Percentiles rank a stretch among this genome's conserved stretches.
Evolutionary conservation across 2,329 filamentous ascomycete species (phyloP).

Genomic region (Coniochaeta sp.): DNA sequence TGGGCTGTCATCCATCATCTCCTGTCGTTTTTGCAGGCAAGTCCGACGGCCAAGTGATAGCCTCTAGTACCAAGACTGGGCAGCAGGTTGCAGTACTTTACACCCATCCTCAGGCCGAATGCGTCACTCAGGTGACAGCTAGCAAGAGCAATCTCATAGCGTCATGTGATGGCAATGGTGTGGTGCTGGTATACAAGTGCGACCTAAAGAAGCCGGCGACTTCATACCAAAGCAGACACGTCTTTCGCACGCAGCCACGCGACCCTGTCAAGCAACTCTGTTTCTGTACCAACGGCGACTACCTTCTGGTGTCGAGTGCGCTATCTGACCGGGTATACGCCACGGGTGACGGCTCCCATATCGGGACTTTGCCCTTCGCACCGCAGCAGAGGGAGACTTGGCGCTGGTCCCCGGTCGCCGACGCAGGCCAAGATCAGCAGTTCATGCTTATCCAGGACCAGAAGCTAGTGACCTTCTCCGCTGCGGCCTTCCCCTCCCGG

Average conservation of each 20-base stretch:
- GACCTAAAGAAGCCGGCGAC: neutral
- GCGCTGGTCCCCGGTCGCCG: conserved; percentile 3
- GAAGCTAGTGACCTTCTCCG: conserved; percentile 1
- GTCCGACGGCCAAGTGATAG: conserved; percentile 8
- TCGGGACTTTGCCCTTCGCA: conserved; percentile 3
- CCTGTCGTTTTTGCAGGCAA: conserved; percentile 11
- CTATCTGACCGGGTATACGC: conserved; percentile 3
- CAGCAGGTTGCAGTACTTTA: conserved; percentile 3
- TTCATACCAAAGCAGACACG: neutral
- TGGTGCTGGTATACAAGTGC: conserved; percentile 6
- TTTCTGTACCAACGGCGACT: conserved; percentile 5
- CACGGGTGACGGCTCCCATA: neutral
- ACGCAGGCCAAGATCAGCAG: neutral
- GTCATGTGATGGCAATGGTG: conserved; percentile 5
- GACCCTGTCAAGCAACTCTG: conserved; percentile 7
- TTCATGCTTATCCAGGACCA: conserved; percentile 4
- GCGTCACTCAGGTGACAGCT: conserved; percentile 2
- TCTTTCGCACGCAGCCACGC: conserved; percentile 1
- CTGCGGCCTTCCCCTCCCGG: conserved; percentile 1
- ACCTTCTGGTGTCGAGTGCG: conserved; percentile 7
- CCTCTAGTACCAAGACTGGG: conserved; percentile 7
- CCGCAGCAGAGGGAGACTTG: conserved; percentile 4
- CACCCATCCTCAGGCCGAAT: conserved; percentile 7
- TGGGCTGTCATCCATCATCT: conserved; percentile 8
- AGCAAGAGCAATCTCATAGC: conserved; percentile 4